Evolutionary conservation across 257 asterid species (phyloP), one percentile per base, ranked within the genome.

Genomic region (Asclepias syriaca): DNA sequence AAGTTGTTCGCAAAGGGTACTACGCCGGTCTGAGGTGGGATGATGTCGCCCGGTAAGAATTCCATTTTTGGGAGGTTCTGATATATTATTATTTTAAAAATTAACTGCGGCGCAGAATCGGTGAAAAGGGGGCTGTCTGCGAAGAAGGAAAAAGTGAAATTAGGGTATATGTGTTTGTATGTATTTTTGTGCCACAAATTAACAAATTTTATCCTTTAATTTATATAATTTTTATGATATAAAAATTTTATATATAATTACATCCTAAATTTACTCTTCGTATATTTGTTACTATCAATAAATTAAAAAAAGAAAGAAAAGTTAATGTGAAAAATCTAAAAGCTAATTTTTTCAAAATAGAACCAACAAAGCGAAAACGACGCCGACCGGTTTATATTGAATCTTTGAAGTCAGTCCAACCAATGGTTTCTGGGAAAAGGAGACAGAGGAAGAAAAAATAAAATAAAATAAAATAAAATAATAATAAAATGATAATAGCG

Each of bases 51-150:
- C 22, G 71, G 24, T 18, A 22, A 27, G 48, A 16, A 21, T 27
- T 68, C 61, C 72, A 49, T 49, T 3, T 8, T 50, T 27, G 27
- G 48, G 21, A 48, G n/a, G 14, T 8, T 64, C 60, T 13, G 40
- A 59, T 24, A n/a, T 27, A 4, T 27, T 10, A 24, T 24, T 29
- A 16, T 51, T 51, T 51, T 3, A 58, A 58, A 13, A 59, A 13
- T 32, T 61, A 27, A 61, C 66, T 15, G 66, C 66, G 48, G 48
- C 66, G 24, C 66, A 16, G 48, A 61, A 61, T 61, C 66, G 66
- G 48, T 61, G 66, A 61, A 59, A 24, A 12, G 39, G 6, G 11
- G 48, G 45, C 45, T 3, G 39, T 3, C 14, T 21, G n/a, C 32
- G 3, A 8, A 4, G 27, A 8, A 54, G 27, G 24, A 24, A 56